Evolutionary conservation across 768 basidiomycete genomes (phyloP), one percentile per base, ranked within the genome.

Genomic region (Asterophora lycoperdoides): DNA sequence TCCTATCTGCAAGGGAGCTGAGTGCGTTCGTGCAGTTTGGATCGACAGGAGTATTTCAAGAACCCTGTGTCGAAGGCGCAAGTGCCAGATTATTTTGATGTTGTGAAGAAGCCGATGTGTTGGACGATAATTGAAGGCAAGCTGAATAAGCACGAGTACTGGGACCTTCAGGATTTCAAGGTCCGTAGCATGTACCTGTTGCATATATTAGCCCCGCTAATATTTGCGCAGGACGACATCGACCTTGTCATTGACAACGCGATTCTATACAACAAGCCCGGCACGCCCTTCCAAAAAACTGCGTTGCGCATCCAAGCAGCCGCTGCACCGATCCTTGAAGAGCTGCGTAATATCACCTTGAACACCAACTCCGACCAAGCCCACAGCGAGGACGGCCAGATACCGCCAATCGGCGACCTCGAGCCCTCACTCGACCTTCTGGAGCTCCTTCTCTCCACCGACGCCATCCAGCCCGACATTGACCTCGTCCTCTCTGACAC

Each of bases 31-130:
- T n/a, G 34, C 56, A 95, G 93, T 7, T 60, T 79, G 41, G 93
- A 97, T 61, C 77, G 80, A 14, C 69, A 77, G 5, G 84, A 84
- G 37, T 75, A 83, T 53, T 98, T 98, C 68, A 80, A 80, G 51
- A 80, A 84, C 51, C 92, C 94, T 0, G 93, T 97, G 32, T 85
- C 83, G 35, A 83, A 73, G 56, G 70, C 68, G 1, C 80, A 87
- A 34, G 91, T 94, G 0, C 89, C 89, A 1, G 94, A 97, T 60
- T 99, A 99, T 63, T 92, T 87, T 60, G 86, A 91, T 39, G 73
- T 96, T 30, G 77, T 99, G 59, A 76, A 82, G 58, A 71, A 76
- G 3, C 96, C 96, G 0, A 96, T 96, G 91, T 86, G 85, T 52
- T 93, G 94, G 83, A 75, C 74, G 10, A 75, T 74, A 23, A 95